Base-by-base conservation (phyloP, 2,329 filamentous ascomycete genomes). In the Didymosphaeria variabile region DNA sequence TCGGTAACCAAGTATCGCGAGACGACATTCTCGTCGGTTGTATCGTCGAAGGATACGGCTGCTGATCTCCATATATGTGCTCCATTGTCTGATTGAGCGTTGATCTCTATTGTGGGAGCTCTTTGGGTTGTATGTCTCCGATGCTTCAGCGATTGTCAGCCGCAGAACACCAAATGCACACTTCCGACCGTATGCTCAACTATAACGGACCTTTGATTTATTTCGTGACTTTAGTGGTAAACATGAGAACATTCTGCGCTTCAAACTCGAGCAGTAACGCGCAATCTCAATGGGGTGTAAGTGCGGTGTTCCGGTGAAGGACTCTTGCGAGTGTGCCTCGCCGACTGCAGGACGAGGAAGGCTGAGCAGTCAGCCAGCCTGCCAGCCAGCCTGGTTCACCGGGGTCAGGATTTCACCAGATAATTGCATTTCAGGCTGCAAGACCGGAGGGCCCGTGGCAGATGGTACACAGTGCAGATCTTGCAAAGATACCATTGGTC, bases 1-100 rank as follows among this genome's bases (percentile, higher is more conserved):
- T 54, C 51, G 51, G 51, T 54, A 31, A 54, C 51, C 36, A 54
- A 38, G 12, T 40, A 40, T 29, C 36, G 36, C 19, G 51, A 54
- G 40, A 44, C 51, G 38, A 54, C 34, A 44, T 40, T 38, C 34
- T 54, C 51, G 38, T 54, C 34, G 6, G 51, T 54, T 17, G 51
- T 26, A 15, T 31, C 34, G 23, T 54, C 51, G 34, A 26, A 54
- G n/a, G 51, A 54, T 26, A 42, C 32, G 36, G 34, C 34, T 40
- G 51, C 51, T 54, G 34, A 36, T 44, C 21, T 54, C 51, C 51
- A 54, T 19, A 34, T 31, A 31, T 31, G 15, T 50, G 15, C 19
- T n/a, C 46, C 46, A 32, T n/a, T 23, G 15, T 50, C 46, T 7
- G 46, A 31, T 23, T 31, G 31, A 9, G 46, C 46, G 26, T 50